Base-by-base conservation (phyloP, 1,284 basidiomycete genomes). In the Cutaneotrichosporon sp. region DNA sequence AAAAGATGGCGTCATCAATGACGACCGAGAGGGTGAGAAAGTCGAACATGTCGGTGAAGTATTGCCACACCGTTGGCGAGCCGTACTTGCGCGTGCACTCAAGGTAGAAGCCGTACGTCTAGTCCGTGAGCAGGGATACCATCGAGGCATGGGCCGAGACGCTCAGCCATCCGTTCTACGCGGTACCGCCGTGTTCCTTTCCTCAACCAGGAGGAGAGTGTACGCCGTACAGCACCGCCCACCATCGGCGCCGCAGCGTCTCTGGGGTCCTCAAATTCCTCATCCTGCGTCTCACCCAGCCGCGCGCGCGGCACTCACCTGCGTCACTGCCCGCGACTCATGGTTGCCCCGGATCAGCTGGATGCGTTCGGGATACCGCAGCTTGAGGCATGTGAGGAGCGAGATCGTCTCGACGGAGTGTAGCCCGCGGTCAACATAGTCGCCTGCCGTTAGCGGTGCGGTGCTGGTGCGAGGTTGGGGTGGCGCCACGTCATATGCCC, bases 11-110 rank as follows among this genome's bases (percentile, higher is more conserved):
- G 78, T 98, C 90, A 77, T 99, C 96, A 67, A 99, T 97, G 56
- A 99, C 94, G 54, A 96, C 93, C 35, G 89, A 92, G 47, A 99
- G 80, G 8, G 96, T 98, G 61, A 99, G 77, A 76, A 94, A 98
- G 80, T 99, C 96, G 76, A 99, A 99, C 96, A 99, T 97, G 78
- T 99, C 96, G 56, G 96, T 98, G 70, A 98, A 98, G 75, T 97
- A 97, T 36, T 90, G 93, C 96, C 96, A 99, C 37, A 97, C 94
- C 64, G 90, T 88, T 22, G 92, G 85, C 3, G 88, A 87, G 54
- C 93, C 94, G 69, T 99, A 99, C 78, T 99, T 99, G 46, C 94
- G 83, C 39, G 92, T 85, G 69, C 96, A 98, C 80, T 99, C 96
- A 33, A 91, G 88, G 76, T 99, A 99, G 78, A 99, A 99, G 14